Conservation (phyloP, 179 eudicot genomes). For the Silene coronaria region DNA sequence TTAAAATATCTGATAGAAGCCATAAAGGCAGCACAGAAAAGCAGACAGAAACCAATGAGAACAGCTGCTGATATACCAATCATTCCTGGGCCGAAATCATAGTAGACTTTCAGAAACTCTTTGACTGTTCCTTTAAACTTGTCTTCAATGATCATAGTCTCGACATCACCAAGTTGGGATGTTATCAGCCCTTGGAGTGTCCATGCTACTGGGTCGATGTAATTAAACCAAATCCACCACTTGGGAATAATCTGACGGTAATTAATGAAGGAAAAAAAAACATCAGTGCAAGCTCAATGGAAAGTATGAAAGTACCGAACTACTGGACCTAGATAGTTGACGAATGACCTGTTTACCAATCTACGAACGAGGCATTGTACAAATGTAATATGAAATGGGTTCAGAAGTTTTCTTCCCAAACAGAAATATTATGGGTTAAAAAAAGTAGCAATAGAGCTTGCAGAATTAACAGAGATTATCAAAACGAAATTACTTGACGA, state of each 20-base stretch:
- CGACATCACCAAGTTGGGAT: conserved; percentile 80
- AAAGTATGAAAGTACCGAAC: neutral
- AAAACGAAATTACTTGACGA: neutral
- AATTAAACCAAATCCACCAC: conserved; percentile 96
- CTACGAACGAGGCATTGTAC: no score
- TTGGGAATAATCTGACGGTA: conserved; percentile 53
- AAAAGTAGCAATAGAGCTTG: neutral
- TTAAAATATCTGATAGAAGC: conserved; percentile 59
- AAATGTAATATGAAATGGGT: no score
- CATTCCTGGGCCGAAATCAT: conserved; percentile 46
- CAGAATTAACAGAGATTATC: neutral
- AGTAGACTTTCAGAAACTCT: conserved; percentile 40
- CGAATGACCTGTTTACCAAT: no score
- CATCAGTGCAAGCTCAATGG: neutral
- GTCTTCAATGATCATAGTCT: conserved; percentile 39
- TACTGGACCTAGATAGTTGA: no score
- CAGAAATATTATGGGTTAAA: no score
- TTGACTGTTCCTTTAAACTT: conserved; percentile 59
- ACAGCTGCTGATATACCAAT: conserved; percentile 41
- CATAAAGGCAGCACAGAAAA: conserved; percentile 55
- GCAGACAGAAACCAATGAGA: conserved; percentile 42
- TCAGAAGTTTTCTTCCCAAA: no score
- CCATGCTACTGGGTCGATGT: conserved; percentile 79
- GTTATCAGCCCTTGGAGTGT: conserved; percentile 57
- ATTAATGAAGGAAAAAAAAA: neutral